Evolutionary conservation across 306 rosid genomes (phyloP), one percentile per base, ranked within the genome.

Genomic region (Pyrus bretschneideri): DNA sequence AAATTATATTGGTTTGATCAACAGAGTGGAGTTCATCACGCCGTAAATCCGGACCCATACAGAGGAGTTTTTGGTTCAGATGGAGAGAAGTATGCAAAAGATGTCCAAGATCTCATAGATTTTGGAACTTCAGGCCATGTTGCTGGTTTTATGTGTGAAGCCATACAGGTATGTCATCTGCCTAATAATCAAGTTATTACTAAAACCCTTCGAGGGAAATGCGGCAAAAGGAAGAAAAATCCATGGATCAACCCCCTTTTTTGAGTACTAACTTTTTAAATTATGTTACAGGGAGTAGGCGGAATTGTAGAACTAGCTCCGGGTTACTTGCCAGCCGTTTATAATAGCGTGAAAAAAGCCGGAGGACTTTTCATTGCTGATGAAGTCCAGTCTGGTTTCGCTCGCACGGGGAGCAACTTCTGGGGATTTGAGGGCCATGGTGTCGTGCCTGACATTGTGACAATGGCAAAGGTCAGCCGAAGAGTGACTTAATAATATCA

Each of bases 391-490:
- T 29, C 90, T 0, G 99, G 99, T 18, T 91, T 95, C 51, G 97
- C 82, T 75, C 97, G 99, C 77, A 89, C 91, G 27, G 99, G 99
- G 59, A 90, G 92, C 86, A 85, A 84, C 83, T 95, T 92, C 79
- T 95, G 99, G 99, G 97, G 97, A 42, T 95, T 92, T 77, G 93
- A 95, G 82, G n/a, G 84, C 45, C 99, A 92, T 49, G 97, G 97
- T 27, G 99, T 95, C 58, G 89, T 87, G 64, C 99, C 99, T 76
- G 99, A 95, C 79, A 90, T 95, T 25, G 99, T 95, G 44, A 92
- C 99, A 72, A 78, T 95, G 90, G 99, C 99, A 19, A 95, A 95
- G 97, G 97, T 92, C 80, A 73, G 58, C 73, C 8, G 4, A 23
- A 38, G 67, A 62, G 11, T 23, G 4, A 52, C 61, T 29, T 29